Evolutionary conservation across 148 eudicot genomes (phyloP), one percentile per base, ranked within the genome.

Genomic region (Heliamphora exappendiculata): DNA sequence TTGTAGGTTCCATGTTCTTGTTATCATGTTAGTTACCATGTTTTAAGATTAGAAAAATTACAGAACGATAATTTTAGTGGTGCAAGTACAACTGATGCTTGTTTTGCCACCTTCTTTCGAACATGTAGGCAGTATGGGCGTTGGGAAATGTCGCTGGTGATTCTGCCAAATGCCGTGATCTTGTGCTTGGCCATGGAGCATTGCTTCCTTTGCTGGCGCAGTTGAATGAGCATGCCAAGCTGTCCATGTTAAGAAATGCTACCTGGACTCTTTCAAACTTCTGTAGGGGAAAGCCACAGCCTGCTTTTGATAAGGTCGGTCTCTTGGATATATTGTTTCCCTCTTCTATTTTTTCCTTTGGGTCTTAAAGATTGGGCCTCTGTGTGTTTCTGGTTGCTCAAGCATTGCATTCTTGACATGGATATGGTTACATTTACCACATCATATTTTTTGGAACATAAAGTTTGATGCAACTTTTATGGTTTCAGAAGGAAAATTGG

Each of bases 111-210:
- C 62, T 62, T 33, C 41, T 50, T 60, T 7, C n/a, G 59, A 68
- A 50, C 72, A 3, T 68, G 73, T 68, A 86, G 85, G 89, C 85
- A 74, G 87, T 86, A 17, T 86, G 89, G 89, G 89, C 89, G 0
- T 67, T 86, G 73, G 89, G 89, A 26, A 86, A 86, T 74, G 74
- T 86, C 44, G 89, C 89, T 55, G 89, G 89, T 20, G 89, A 86
- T 58, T 86, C 89, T 20, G 81, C 89, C 22, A 82, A 81, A 55
- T 84, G 89, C 36, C 84, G 89, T 28, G 86, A 86, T 67, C 78
- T 86, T 76, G 89, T 86, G 22, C 83, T 86, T 66, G 66, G 75
- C 69, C 81, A 77, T 60, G 87, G 87, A 37, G 89, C 87, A 6
- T 44, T 86, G 67, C 29, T 49, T 71, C 81, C 89, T 17, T 67